Evolutionary conservation across 208 protist genomes (phyloP), one percentile per base, ranked within the genome.

Genomic region (Acanthamoeba triangularis): DNA sequence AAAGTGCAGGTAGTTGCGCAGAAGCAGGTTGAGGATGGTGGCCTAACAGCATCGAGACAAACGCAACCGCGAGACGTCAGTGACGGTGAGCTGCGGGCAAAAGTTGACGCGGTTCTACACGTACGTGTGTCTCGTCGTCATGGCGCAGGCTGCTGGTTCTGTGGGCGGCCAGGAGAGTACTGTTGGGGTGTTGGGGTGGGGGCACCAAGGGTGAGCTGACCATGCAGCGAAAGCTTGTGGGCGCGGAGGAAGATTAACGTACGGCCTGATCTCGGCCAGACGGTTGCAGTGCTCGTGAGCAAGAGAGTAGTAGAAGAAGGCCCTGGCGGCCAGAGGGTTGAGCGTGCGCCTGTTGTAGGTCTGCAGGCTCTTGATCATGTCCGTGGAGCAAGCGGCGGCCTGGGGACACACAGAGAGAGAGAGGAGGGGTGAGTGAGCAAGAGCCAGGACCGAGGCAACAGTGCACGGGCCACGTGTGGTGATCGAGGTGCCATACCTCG

Each of bases 11-110:
- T 98, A 98, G 85, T 98, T 98, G 72, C 98, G 96, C 25, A 99
- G 94, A 16, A 99, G 76, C 16, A 98, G 94, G 94, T 98, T 99
- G 41, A 98, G 96, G 18, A 99, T 49, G 1, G 97, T 98, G 18
- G 97, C 96, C 82, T 98, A 59, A 5, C 7, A 52, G 23, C 54
- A 59, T 59, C 6, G 14, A 23, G 25, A 65, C 0, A 65, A 23
- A 65, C 8, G 54, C 4, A 23, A 59, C 54, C 10, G 11, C 25
- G 18, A 65, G 59, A n/a, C 5, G 14, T 44, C 41, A 90, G 41
- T 16, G 80, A 65, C 44, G 7, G 67, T 23, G 28, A 47, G 37
- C 25, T 49, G 84, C 56, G 33, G 3, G 16, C 13, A 65, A 59
- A 3, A 25, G 25, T 4, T 30, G 13, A 80, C 0, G 33, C 35